A percentile compares a stretch with the other conserved stretches of the same genome.
Evolutionary conservation across 352 stramenopile species (phyloP).

Genomic region (Albugo candida): DNA sequence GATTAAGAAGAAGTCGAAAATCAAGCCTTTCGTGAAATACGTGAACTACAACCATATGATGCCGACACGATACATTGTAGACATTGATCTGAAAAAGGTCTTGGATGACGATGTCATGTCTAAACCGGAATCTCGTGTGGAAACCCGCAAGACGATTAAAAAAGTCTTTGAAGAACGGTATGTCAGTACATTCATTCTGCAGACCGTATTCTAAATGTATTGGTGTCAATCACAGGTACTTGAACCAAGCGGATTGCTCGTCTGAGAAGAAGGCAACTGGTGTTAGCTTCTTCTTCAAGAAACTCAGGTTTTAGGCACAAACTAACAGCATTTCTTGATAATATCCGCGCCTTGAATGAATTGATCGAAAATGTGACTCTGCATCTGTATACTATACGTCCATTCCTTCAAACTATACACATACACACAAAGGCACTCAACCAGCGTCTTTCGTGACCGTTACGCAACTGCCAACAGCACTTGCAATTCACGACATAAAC

Average conservation of each 20-base stretch:
- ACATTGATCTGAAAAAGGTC: slow-evolving; percentile 99
- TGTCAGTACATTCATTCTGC: slow-evolving; percentile 8
- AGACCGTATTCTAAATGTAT: slow-evolving; percentile 1
- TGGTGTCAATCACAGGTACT: slow-evolving; percentile 21
- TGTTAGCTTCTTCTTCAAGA: slow-evolving; percentile 98
- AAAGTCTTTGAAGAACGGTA: slow-evolving; percentile 98
- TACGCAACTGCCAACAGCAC: too few species aligned
- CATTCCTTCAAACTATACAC: too few species aligned
- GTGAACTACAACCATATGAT: slow-evolving; percentile 99
- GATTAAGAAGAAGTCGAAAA: slow-evolving; percentile 92
- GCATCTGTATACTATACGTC: too few species aligned
- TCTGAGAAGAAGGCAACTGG: slow-evolving; percentile 96
- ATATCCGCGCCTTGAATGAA: too few species aligned
- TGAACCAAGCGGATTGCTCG: slow-evolving; percentile 91
- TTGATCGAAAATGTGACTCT: too few species aligned
- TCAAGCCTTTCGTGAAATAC: slow-evolving; percentile 99
- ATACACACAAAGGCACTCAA: too few species aligned
- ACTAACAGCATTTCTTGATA: too few species aligned
- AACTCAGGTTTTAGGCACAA: slow-evolving; percentile 94
- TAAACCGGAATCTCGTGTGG: slow-evolving; percentile 64
- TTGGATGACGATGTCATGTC: slow-evolving; percentile 78
- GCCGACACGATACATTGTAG: slow-evolving; percentile 96
- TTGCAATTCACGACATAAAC: too few species aligned
- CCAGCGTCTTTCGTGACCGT: too few species aligned
- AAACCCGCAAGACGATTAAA: slow-evolving; percentile 97